Conservation (phyloP, 495 filamentous ascomycete genomes). For the Letharia lupina region DNA sequence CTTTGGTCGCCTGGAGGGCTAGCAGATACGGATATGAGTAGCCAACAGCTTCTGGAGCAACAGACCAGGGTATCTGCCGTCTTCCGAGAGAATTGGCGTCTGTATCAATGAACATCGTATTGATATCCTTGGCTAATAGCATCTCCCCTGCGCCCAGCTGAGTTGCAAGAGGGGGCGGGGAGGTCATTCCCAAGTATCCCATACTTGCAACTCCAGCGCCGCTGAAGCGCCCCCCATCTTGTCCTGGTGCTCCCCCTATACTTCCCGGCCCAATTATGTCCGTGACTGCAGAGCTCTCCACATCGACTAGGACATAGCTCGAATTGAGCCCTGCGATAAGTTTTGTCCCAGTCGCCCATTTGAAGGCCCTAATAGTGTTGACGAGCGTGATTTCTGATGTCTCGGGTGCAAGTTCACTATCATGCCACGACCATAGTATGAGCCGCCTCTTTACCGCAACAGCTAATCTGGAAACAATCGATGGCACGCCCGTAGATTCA, state of each 20-base stretch:
- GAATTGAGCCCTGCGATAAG: constrained; percentile 80
- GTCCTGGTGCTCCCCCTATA: constrained; percentile 56
- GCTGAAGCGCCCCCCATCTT: constrained; percentile 54
- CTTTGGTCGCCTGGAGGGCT: constrained; percentile 78
- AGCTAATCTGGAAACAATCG: constrained; percentile 81
- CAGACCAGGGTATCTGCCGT: constrained; percentile 82
- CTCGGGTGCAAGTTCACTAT: constrained; percentile 73
- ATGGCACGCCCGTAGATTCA: constrained; percentile 70
- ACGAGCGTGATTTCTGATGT: constrained; percentile 68
- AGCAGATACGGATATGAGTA: constrained; percentile 95
- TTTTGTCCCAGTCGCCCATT: constrained; percentile 80
- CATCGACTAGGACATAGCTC: constrained; percentile 81
- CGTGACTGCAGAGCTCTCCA: constrained; percentile 57
- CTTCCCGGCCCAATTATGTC: constrained; percentile 76
- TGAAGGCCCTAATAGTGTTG: constrained; percentile 72
- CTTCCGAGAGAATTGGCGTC: constrained; percentile 75
- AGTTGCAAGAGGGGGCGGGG: constrained; percentile 81
- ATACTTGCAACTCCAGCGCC: constrained; percentile 68
- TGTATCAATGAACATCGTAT: constrained; percentile 81
- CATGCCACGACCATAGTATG: constrained; percentile 88
- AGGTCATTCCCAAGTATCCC: constrained; percentile 86
- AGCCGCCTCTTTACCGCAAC: constrained; percentile 88
- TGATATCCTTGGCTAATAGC: constrained; percentile 88
- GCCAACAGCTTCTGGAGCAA: constrained; percentile 80
- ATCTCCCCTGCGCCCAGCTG: constrained; percentile 74